Evolutionary conservation across 768 basidiomycete species (phyloP), one percentile per base, ranked within the genome.

Genomic region (Boletus coccyginus): DNA sequence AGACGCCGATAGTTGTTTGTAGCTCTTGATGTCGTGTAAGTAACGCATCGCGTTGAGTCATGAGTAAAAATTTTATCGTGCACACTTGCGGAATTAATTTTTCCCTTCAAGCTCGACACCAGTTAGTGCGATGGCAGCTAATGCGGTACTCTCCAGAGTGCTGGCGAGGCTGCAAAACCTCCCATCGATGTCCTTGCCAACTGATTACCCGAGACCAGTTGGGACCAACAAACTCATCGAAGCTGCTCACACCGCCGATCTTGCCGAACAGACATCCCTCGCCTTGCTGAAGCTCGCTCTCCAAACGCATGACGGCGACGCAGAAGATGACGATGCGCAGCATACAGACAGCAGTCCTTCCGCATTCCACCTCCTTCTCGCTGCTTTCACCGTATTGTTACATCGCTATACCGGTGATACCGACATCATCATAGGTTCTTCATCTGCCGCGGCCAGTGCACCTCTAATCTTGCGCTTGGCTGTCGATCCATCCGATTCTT

Each of bases 331-430:
- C 6, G 83, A 83, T 7, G 74, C 73, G 16, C 66, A 71, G 14
- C 65, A 68, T 10, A 48, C 63, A 17, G 60, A 58, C 53, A 77
- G 70, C 42, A 72, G 81, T 42, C 87, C 94, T 5, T 91, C 95
- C 3, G 88, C 90, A 0, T 98, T 95, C 69, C 94, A 98, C 66
- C 78, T 98, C 27, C 83, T 98, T 44, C 79, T 98, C 42, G 84
- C 97, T n/a, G 88, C 96, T 0, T 97, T 99, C 74, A 81, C 85
- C 12, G 88, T 96, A 21, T 78, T 98, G 48, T 77, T 99, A 13
- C 94, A 98, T 74, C 81, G 96, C 41, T 97, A 94, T 74, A 98
- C 97, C 0, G 95, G 92, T 40, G 97, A 99, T 69, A 94, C 87
- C 29, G 94, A 97, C 64, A 79, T 99, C 58, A 81, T 97, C 55